Evolutionary conservation across 371 early-diverging fungal genomes (phyloP).

Genomic region (Capniomyces stellatus): DNA sequence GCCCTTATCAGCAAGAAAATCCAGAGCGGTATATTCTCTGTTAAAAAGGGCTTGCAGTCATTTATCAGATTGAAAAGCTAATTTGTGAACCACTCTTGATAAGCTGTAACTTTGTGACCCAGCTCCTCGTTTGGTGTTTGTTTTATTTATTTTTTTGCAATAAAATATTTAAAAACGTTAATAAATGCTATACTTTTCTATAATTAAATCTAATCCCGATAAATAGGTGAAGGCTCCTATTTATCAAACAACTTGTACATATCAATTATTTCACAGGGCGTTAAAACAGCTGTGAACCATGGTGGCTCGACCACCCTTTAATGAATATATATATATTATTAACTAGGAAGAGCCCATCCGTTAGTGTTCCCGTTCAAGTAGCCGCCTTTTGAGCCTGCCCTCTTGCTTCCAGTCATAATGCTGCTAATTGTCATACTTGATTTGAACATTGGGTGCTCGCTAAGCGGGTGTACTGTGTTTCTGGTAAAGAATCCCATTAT

Average conservation of each 20-base stretch:
- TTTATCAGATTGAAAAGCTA: no score
- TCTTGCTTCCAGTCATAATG: neutral
- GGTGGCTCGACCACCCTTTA: neutral
- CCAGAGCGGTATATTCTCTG: no score
- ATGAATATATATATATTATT: neutral
- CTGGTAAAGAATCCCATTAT: neutral
- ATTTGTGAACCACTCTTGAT: no score
- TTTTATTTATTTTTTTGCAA: no score
- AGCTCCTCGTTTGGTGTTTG: no score
- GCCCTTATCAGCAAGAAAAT: no score
- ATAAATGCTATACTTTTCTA: no score
- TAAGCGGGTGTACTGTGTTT: neutral
- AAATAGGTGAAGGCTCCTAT: no score
- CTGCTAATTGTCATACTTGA: conserved; percentile 1
- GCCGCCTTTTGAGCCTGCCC: neutral
- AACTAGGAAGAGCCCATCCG: neutral
- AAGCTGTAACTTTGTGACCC: no score
- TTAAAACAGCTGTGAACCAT: neutral
- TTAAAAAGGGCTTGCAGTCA: no score
- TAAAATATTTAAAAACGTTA: no score
- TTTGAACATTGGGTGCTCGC: conserved; percentile 2
- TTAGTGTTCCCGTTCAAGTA: neutral
- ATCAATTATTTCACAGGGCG: neutral
- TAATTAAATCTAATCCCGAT: no score
- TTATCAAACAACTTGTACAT: neutral